Evolutionary conservation across 2,329 filamentous ascomycete genomes (phyloP).

Genomic region (Cercospora sp.): DNA sequence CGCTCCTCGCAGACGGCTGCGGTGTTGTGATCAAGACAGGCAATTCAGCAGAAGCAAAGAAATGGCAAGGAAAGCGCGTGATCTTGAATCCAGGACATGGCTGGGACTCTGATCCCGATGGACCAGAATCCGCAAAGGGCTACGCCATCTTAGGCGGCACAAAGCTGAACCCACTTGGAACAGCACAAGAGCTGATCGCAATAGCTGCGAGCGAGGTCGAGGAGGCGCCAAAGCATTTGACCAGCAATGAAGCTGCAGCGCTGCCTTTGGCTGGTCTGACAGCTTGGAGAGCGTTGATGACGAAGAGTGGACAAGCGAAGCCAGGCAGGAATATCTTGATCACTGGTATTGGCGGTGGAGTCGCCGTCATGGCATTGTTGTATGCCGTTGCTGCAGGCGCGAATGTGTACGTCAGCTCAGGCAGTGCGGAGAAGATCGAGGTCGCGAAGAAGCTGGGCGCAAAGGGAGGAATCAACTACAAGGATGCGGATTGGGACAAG

Average conservation of each 20-base stretch:
- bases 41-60: conserved; percentile 51
- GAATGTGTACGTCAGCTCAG: conserved; percentile 79
- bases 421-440: conserved; percentile 71
- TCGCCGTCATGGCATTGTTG: conserved; percentile 77
- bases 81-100: conserved; percentile 75
- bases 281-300: conserved; percentile 80
- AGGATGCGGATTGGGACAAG: conserved; percentile 76
- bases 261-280: conserved; percentile 83
- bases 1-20: conserved; percentile 79
- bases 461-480: conserved; percentile 79
- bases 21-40: conserved; percentile 71
- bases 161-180: conserved; percentile 64
- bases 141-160: conserved; percentile 72
- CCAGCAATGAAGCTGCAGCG: conserved; percentile 73
- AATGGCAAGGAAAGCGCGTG: conserved; percentile 67
- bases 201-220: conserved; percentile 74
- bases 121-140: conserved; percentile 64
- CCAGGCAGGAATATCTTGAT: conserved; percentile 74
- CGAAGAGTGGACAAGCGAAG: conserved; percentile 67
- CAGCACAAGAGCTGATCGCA: conserved; percentile 70
- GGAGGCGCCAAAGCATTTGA: conserved; percentile 70
- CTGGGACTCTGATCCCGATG: conserved; percentile 70
- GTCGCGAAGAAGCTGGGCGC: conserved; percentile 73
- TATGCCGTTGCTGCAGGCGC: conserved; percentile 75
- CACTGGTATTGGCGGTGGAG: conserved; percentile 90